Evolutionary conservation across 768 basidiomycete species (phyloP).

Genomic region (Gloeopeniophorella convolvens): DNA sequence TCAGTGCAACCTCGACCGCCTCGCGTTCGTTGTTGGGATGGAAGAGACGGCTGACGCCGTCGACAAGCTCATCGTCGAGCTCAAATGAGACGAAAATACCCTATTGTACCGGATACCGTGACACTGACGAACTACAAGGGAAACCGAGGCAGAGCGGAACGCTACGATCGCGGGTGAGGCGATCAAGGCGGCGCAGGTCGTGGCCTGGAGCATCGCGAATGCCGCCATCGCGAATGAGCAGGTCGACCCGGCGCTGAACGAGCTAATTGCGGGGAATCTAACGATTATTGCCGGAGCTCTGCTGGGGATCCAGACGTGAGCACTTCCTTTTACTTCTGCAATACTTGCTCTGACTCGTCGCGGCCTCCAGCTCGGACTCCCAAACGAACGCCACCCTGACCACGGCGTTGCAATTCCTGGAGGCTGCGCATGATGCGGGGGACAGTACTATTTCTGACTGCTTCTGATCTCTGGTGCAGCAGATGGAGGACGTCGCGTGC

Average conservation of each 20-base stretch:
- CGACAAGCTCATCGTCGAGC: neutral
- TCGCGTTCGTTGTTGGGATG: neutral
- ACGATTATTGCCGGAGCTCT: neutral
- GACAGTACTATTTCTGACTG: constrained; percentile 26
- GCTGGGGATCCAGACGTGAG: neutral
- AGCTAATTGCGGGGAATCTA: neutral
- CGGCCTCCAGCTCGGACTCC: neutral
- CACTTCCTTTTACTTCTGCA: neutral
- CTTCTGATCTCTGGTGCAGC: no score
- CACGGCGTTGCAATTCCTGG: neutral
- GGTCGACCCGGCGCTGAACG: neutral
- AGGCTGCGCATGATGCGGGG: neutral
- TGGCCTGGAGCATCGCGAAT: neutral
- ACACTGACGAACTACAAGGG: no score
- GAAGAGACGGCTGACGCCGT: constrained; percentile 1
- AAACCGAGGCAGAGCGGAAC: neutral
- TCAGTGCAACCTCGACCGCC: constrained; percentile 1
- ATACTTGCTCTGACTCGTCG: neutral
- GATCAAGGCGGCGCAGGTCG: constrained; percentile 1
- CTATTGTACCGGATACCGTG: neutral
- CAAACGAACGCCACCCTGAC: neutral
- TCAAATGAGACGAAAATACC: neutral
- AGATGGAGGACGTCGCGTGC: no score
- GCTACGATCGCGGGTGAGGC: neutral
- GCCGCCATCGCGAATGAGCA: constrained; percentile 1